Evolutionary conservation across 2,329 filamentous ascomycete species (phyloP), one percentile per base, ranked within the genome.

Genomic region (Calonectria henricotiae): DNA sequence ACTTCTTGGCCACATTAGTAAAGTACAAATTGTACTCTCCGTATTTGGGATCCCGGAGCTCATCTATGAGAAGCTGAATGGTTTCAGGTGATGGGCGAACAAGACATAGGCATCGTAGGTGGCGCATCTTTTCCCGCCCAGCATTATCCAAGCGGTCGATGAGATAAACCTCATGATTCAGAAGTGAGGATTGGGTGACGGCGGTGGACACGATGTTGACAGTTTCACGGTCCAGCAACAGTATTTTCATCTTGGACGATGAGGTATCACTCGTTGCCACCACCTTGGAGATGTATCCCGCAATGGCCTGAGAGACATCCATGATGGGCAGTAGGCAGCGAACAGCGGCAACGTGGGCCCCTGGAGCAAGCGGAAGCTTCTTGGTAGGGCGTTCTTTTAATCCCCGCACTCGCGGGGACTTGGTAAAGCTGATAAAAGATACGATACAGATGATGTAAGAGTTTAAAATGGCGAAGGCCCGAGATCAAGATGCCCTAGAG

Each of bases 21-120:
- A 99, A 98, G 83, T 97, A 98, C 67, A 99, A 89, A 79, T 97
- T 91, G 83, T 99, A 99, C 85, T 99, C 96, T 74, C 96, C 96
- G 78, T 99, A 99, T 81, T 95, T 98, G 5, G 96, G 97, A 61
- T 98, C 96, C 71, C 96, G 90, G 67, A 99, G 88, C 85, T 99
- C 96, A 79, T 99, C 96, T 76, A 99, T 96, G 64, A 99, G 89
- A 72, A 93, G 90, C 80, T 99, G 95, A 79, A 98, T 95, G 5
- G 96, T 97, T 76, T 97, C 94, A 13, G 96, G 89, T 0, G 96
- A 98, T 8, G 96, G 96, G 46, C 97, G 92, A 58, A 99, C 89
- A 76, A 99, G 96, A 80, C 95, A 98, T 32, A 98, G 85, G 82
- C 96, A 99, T 63, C 95, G 91, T 63, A 99, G 88, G 85, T 99